These are phyloP conservation scores for Kwoniella shivajii DNA, from an alignment of 1,284 basidiomycete genomes.

Conservation along the genomic window DNA sequence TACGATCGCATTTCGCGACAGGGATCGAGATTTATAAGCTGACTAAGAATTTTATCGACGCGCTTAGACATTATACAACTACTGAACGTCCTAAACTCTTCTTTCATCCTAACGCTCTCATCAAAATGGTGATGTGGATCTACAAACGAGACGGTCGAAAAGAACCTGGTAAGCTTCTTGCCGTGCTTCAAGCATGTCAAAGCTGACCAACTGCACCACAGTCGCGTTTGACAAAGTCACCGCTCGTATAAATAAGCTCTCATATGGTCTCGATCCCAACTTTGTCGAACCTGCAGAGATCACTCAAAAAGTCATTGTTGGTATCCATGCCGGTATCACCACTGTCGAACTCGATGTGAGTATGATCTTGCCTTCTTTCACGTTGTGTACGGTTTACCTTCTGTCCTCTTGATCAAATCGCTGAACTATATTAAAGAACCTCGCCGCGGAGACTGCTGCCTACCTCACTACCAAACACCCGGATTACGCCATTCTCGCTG, in stretches of 20 bases:
- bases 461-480: slow-evolving; percentile 96
- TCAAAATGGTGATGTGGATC: slow-evolving; percentile 48
- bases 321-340: slow-evolving; percentile 94
- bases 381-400: background rate
- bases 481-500: slow-evolving; percentile 97
- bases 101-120: slow-evolving; percentile 5
- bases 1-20: slow-evolving; percentile 1
- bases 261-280: slow-evolving; percentile 92
- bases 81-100: background rate
- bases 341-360: slow-evolving; percentile 94
- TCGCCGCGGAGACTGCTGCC: slow-evolving; percentile 95
- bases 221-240: slow-evolving; percentile 49
- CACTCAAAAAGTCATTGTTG: slow-evolving; percentile 91
- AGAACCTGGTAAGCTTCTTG: slow-evolving; percentile 44
- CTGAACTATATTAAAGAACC: slow-evolving; percentile 62
- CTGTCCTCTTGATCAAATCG: background rate
- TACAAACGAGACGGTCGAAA: slow-evolving; percentile 55
- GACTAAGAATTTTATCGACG: slow-evolving; percentile 4
- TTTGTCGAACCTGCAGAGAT: slow-evolving; percentile 95
- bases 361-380: slow-evolving; percentile 19
- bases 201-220: background rate
- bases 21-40: background rate
- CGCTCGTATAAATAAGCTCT: slow-evolving; percentile 79
- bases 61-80: slow-evolving; percentile 1
- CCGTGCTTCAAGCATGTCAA: no score